phyloP scores from a whole-genome alignment of 192 early-diverging fungal species.

The Backusella westeae region DNA sequence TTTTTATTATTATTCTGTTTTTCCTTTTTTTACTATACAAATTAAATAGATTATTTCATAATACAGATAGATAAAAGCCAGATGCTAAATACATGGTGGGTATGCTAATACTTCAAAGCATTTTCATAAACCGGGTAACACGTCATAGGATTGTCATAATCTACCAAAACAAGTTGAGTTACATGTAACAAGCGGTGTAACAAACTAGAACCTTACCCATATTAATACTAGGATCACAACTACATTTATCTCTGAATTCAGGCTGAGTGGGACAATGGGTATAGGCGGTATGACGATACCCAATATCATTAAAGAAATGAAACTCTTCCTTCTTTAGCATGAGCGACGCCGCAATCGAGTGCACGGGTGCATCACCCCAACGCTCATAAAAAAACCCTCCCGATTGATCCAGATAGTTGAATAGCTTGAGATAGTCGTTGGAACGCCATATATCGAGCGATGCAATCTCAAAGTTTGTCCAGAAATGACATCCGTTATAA shows the following conservation, averaged over 20 bases:
- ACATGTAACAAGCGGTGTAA: too few species aligned
- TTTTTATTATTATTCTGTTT: neutral
- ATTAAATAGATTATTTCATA: neutral
- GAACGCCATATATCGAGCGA: constrained; percentile 61
- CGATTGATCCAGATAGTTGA: constrained; percentile 65
- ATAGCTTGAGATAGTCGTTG: constrained; percentile 65
- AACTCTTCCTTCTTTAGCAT: constrained; percentile 58
- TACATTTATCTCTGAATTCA: constrained; percentile 43
- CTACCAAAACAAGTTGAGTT: neutral
- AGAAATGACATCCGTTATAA: constrained; percentile 84
- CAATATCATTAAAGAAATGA: constrained; percentile 77
- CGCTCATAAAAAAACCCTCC: constrained; percentile 89
- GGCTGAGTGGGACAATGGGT: constrained; percentile 55
- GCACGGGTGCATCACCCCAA: constrained; percentile 79
- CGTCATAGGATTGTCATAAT: constrained; percentile 6
- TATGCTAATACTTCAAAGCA: neutral
- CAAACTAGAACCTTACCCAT: constrained; percentile 36
- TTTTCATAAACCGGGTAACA: constrained; percentile 5
- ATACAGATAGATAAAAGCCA: too few species aligned
- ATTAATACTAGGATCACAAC: constrained; percentile 46
- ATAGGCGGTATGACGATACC: constrained; percentile 65
- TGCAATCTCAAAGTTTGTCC: constrained; percentile 82
- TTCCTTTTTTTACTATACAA: neutral
- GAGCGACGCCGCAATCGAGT: constrained; percentile 63
- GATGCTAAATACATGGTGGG: neutral